A percentile compares a stretch with the other conserved stretches of the same genome.
phyloP scores from a whole-genome alignment of 108 stramenopile genomes.

The Fistulifera pelliculosa region DNA sequence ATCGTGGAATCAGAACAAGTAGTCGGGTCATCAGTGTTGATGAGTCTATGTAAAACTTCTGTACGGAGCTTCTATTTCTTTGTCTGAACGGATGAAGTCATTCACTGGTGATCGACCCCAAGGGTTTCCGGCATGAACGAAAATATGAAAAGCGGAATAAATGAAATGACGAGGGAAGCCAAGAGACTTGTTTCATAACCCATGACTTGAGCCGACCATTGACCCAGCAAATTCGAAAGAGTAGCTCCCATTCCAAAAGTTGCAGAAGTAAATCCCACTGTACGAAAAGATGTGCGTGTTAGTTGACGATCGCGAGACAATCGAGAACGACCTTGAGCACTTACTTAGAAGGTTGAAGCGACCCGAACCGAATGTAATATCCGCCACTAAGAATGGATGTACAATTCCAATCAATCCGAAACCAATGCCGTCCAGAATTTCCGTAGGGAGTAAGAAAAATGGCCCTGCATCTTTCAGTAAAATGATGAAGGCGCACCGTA shows the following conservation, averaged over 20 bases:
- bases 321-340: slow-evolving; percentile 2
- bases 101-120: slow-evolving; percentile 12
- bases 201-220: slow-evolving; percentile 46
- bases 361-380: slow-evolving; percentile 64
- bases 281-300: background rate
- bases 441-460: slow-evolving; percentile 42
- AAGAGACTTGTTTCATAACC: slow-evolving; percentile 52
- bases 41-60: no score
- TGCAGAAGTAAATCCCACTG: slow-evolving; percentile 57
- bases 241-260: slow-evolving; percentile 64
- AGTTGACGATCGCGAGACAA: background rate
- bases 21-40: no score
- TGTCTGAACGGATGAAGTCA: background rate
- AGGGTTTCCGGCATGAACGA: slow-evolving; percentile 59
- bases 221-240: slow-evolving; percentile 54
- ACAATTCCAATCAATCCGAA: slow-evolving; percentile 58
- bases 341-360: slow-evolving; percentile 64
- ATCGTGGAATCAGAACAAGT: no score
- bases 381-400: slow-evolving; percentile 64
- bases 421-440: slow-evolving; percentile 61
- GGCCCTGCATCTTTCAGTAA: slow-evolving; percentile 54
- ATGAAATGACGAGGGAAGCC: slow-evolving; percentile 44
- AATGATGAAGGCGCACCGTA: slow-evolving; percentile 64
- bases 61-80: slow-evolving; percentile 2
- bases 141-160: slow-evolving; percentile 48